These are phyloP conservation scores for Mediolabrus comicus DNA, from an alignment of 108 stramenopile species.

Conservation along the genomic window DNA sequence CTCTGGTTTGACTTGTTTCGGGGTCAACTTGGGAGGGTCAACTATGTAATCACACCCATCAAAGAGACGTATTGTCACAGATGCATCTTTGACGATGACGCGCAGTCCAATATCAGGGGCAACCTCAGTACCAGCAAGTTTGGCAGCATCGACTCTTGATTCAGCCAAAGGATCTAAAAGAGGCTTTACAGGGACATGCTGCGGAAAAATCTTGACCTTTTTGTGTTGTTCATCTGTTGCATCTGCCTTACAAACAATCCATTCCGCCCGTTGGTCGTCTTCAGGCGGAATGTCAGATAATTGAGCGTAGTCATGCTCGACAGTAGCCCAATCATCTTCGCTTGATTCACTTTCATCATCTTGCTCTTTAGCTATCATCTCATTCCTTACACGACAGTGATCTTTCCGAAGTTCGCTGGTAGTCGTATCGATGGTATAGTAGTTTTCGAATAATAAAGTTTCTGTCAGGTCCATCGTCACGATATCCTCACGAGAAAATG, in stretches of 20 bases:
- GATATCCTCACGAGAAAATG: constrained; percentile 29
- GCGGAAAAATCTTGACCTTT: constrained; percentile 46
- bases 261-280: constrained; percentile 65
- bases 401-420: neutral
- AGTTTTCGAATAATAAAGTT: constrained; percentile 47
- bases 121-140: constrained; percentile 47
- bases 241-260: constrained; percentile 39
- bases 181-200: constrained; percentile 69
- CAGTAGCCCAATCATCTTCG: constrained; percentile 79
- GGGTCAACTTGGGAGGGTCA: constrained; percentile 4
- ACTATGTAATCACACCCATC: constrained; percentile 83
- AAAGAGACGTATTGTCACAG: constrained; percentile 62
- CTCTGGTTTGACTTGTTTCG: neutral
- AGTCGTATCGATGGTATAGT: constrained; percentile 43
- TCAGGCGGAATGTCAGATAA: constrained; percentile 56
- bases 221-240: neutral
- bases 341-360: constrained; percentile 13
- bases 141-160: constrained; percentile 61
- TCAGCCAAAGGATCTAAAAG: constrained; percentile 53
- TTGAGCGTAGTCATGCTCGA: constrained; percentile 55
- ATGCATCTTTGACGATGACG: constrained; percentile 61
- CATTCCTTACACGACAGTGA: neutral
- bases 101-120: constrained; percentile 46
- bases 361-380: neutral
- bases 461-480: constrained; percentile 28